Conservation (phyloP, 257 asterid species). For the Prunella vulgaris region DNA sequence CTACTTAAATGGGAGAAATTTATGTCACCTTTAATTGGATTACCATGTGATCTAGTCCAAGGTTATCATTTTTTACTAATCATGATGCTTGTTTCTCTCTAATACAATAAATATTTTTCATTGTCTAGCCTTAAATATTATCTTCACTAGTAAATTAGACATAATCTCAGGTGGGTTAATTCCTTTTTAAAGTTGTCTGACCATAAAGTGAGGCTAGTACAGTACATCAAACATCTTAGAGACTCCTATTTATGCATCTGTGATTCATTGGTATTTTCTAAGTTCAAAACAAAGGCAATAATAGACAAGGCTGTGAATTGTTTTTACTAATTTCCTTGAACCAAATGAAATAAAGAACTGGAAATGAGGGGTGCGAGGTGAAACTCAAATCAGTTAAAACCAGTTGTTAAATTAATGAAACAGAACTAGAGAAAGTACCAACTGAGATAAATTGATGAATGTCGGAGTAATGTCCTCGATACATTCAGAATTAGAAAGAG, state of each 20-base stretch:
- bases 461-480: slow-evolving; percentile 31
- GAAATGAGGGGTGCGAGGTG: background rate
- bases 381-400: background rate
- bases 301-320: background rate
- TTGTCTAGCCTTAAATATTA: background rate
- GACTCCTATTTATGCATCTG: background rate
- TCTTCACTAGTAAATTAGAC: background rate
- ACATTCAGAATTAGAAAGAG: slow-evolving; percentile 29
- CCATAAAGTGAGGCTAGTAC: background rate
- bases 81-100: background rate
- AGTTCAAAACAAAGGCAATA: background rate
- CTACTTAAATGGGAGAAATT: background rate
- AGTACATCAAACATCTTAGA: background rate
- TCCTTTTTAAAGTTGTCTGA: background rate
- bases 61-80: background rate
- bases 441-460: slow-evolving; percentile 29
- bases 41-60: background rate
- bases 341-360: background rate
- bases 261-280: background rate
- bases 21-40: background rate
- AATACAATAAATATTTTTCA: background rate
- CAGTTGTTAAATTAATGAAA: background rate
- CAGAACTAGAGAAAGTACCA: slow-evolving; percentile 30
- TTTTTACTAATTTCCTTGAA: background rate
- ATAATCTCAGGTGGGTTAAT: background rate